Percentiles rank a stretch among this genome's conserved stretches.
These are phyloP conservation scores for Rhynchospora pubera DNA, from an alignment of 176 grass and related monocot species.

Conservation along the genomic window DNA sequence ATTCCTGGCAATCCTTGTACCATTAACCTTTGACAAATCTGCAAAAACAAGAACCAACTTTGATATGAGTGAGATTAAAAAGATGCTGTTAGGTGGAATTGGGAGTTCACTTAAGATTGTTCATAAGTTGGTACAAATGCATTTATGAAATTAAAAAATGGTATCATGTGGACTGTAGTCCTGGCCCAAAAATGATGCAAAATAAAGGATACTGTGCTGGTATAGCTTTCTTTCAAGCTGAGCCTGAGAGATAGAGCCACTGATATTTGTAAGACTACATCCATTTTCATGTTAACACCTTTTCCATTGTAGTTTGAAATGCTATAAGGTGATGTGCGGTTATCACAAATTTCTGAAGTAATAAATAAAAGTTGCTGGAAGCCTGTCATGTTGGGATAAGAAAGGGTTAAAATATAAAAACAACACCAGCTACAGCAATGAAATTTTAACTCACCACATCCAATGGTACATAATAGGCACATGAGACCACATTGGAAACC, in stretches of 20 bases:
- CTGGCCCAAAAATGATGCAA: neutral
- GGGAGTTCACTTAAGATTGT: neutral
- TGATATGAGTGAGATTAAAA: constrained; percentile 4
- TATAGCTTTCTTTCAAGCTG: neutral
- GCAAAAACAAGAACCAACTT: neutral
- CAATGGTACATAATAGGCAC: constrained; percentile 83
- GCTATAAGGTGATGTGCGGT: neutral
- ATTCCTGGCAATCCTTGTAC: constrained; percentile 83
- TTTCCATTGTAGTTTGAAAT: neutral
- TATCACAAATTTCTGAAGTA: neutral
- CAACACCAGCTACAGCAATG: too few relatives aligned
- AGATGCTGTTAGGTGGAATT: neutral
- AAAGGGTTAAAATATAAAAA: neutral
- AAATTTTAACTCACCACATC: constrained; percentile 99
- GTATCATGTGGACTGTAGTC: neutral
- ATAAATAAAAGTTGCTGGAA: neutral
- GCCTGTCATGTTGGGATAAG: neutral
- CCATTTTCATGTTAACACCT: neutral
- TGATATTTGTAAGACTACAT: neutral
- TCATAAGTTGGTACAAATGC: neutral
- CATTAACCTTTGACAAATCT: constrained; percentile 97
- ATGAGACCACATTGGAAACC: constrained; percentile 66
- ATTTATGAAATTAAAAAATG: neutral
- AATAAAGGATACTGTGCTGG: neutral
- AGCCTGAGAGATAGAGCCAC: neutral